phyloP scores from a whole-genome alignment of 2,329 filamentous ascomycete genomes.

The Colletotrichum salicis region DNA sequence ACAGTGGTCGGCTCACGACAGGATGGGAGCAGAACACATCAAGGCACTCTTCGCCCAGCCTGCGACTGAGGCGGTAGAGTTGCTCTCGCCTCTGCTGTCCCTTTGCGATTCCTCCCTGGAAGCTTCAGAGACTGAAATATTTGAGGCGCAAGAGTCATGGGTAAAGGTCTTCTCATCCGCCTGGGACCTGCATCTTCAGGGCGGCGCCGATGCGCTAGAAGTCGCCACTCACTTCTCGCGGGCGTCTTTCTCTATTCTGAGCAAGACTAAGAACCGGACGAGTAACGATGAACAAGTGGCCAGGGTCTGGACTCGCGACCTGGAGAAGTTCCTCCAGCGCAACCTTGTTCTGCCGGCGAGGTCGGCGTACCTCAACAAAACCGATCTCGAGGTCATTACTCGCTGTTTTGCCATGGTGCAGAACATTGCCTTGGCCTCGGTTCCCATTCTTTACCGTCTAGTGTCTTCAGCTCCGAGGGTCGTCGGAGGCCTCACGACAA shows the following conservation, averaged over 20 bases:
- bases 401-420: constrained; percentile 53
- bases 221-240: constrained; percentile 60
- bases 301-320: constrained; percentile 56
- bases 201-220: constrained; percentile 56
- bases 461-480: constrained; percentile 44
- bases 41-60: constrained; percentile 65
- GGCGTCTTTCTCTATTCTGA: constrained; percentile 52
- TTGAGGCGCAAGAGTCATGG: constrained; percentile 58
- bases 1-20: constrained; percentile 52
- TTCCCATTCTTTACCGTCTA: constrained; percentile 58
- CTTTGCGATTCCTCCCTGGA: constrained; percentile 55
- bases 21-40: constrained; percentile 67
- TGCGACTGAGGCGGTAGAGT: constrained; percentile 56
- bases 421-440: constrained; percentile 47
- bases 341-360: constrained; percentile 64
- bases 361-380: constrained; percentile 56
- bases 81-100: constrained; percentile 57
- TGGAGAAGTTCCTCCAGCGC: constrained; percentile 60
- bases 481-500: constrained; percentile 48
- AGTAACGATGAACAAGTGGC: constrained; percentile 40
- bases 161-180: constrained; percentile 56
- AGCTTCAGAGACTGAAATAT: constrained; percentile 43
- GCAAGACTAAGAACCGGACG: constrained; percentile 48
- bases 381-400: constrained; percentile 53
- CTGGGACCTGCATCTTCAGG: constrained; percentile 67